Conservation (phyloP, 441 rosid species). For the Macaranga tanarius region DNA sequence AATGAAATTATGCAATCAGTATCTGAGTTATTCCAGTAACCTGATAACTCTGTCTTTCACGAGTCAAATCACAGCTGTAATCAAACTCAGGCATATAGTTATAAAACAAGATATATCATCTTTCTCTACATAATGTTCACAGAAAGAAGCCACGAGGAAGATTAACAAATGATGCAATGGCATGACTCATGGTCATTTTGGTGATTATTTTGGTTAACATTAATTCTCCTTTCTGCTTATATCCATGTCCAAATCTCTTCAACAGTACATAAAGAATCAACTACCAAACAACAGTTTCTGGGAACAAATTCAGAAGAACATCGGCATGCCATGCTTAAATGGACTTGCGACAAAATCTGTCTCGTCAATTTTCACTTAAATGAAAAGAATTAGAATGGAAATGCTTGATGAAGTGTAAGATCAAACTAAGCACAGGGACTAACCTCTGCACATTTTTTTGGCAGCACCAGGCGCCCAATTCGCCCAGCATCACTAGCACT, state of each 20-base stretch:
- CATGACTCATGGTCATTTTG: background rate
- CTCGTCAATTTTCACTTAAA: background rate
- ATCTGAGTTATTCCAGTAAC: background rate
- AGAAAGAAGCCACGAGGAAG: background rate
- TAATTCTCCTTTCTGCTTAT: background rate
- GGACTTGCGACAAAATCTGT: background rate
- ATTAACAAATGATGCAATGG: background rate
- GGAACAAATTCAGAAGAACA: constrained; percentile 1
- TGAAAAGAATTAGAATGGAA: constrained; percentile 12
- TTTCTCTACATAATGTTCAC: background rate
- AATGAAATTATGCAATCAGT: constrained; percentile 1
- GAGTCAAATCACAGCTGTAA: background rate
- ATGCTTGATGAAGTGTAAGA: constrained; percentile 15
- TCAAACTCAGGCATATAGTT: background rate
- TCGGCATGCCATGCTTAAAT: background rate
- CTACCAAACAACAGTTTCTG: background rate
- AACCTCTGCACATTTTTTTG: constrained; percentile 98
- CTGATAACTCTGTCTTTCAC: background rate
- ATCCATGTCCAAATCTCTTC: background rate
- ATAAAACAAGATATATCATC: background rate
- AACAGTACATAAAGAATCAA: background rate
- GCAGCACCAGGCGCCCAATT: constrained; percentile 90
- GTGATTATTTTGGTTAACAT: background rate
- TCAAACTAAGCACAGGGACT: constrained; percentile 22
- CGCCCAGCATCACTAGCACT: constrained; percentile 98